Base-by-base conservation (phyloP, 306 rosid genomes). In the Quercus ilex region DNA sequence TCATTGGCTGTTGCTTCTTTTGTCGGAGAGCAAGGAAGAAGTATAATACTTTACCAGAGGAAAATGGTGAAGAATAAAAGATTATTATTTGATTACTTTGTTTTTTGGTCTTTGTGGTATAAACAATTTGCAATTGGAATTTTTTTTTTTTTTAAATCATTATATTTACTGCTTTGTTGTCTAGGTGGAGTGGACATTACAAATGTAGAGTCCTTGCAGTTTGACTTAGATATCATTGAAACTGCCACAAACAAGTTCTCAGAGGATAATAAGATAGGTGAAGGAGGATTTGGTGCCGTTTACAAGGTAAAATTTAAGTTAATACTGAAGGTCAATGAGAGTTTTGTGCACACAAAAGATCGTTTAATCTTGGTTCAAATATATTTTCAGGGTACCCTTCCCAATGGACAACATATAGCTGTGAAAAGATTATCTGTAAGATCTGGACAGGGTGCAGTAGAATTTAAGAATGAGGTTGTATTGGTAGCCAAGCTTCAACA, bases 401-500 rank as follows among this genome's bases (percentile, higher is more conserved):
- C 10, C 0, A 51, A 78, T 74, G 83, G 83, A 35, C 83, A 35
- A 74, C 5, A 69, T 58, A 74, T 83, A 14, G 83, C 83, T 3
- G 83, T 83, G 9, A 85, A 85, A 60, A 85, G 73, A 64, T 83
- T 85, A 1, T 85, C 74, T 4, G 53, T 14, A 43, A 35, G 13
- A 28, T 85, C 79, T 2, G 28, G 71, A 18, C 88, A 85, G 38
- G 88, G 81, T 21, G 58, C 67, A 0, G 9, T 4, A n/a, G 85
- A 85, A 55, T 80, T 85, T 30, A 82, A 77, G 21, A 85, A 81
- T 78, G 85, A 85, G 57, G 59, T 85, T 70, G 17, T 73, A 33
- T 43, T 78, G 0, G 76, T 85, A 38, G 85, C 88, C 35, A 74
- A 81, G 30, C 83, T 85, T 74, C 85, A 85, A 26, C 88, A 85